Evolutionary conservation across 2,329 filamentous ascomycete genomes (phyloP).

Genomic region (Arthrobotrys megalospora): DNA sequence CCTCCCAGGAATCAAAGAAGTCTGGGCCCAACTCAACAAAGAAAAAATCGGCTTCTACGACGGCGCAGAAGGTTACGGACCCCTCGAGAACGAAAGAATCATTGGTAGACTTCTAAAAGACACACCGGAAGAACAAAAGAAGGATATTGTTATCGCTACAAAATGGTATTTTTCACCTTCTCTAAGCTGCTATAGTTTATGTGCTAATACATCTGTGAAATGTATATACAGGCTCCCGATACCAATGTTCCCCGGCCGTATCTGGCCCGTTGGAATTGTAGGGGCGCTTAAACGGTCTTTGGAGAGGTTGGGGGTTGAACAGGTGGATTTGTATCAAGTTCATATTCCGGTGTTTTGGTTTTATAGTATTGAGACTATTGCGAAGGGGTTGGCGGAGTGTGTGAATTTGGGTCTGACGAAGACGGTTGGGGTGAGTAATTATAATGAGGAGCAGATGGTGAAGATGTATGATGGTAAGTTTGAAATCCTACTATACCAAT

Average conservation of each 20-base stretch:
- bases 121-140: constrained; percentile 65
- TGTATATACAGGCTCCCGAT: constrained; percentile 68
- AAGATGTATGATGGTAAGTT: constrained; percentile 67
- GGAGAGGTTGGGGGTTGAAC: constrained; percentile 67
- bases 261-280: constrained; percentile 66
- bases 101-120: constrained; percentile 68
- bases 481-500: not conserved
- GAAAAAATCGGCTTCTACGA: constrained; percentile 69
- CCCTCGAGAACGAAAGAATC: constrained; percentile 68
- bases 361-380: constrained; percentile 67
- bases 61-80: constrained; percentile 69
- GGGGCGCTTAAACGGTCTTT: constrained; percentile 67
- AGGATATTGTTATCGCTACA: constrained; percentile 50
- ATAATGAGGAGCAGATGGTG: constrained; percentile 68
- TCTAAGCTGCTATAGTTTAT: constrained; percentile 63
- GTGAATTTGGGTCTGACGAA: constrained; percentile 68
- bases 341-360: constrained; percentile 69
- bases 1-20: constrained; percentile 63
- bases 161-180: constrained; percentile 47
- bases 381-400: constrained; percentile 68
- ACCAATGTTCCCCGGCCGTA: constrained; percentile 66
- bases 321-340: constrained; percentile 65
- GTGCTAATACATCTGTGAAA: not conserved
- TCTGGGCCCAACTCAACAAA: constrained; percentile 67
- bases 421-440: constrained; percentile 69